Base-by-base conservation (phyloP, 176 grass and related monocot genomes). In the Carex scoparia region DNA sequence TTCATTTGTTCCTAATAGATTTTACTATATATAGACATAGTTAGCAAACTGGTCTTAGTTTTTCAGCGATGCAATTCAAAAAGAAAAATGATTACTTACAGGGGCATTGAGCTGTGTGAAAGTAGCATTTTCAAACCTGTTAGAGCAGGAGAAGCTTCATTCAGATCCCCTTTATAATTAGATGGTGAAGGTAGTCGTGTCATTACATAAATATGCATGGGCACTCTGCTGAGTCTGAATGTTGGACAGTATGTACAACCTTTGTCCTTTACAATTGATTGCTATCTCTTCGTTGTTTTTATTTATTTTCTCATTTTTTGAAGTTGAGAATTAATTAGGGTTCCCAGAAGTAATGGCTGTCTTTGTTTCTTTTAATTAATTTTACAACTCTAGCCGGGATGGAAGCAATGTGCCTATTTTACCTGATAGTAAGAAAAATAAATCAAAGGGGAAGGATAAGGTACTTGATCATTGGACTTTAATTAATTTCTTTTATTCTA, bases 391-490 rank as follows among this genome's bases (percentile, higher is more conserved):
- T 60, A 85, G 51, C 74, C 79, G 81, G 66, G 90, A 93, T 15
- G 86, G 88, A 73, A 97, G 93, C 81, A 99, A 99, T 74, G 78
- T 72, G 0, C 42, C 88, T 85, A 78, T 98, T 85, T 70, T 98
- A 72, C 90, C 89, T n/a, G 89, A 88, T 85, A 98, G 88, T 46
- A 91, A 74, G 86, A 95, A 92, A 79, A 84, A 94, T 35, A 35
- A 35, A 75, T 68, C 54, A 8, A 90, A 94, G 64, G 91, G 73
- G 44, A 90, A 93, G 68, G 79, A 33, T 61, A 92, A 95, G 90
- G 96, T 95, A 85, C 46, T 79, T 14, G 27, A 53, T 56, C 55
- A 53, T 56, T 14, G 10, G 76, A 40, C 12, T 78, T 35, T 56
- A 64, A 65, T 35, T 18, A 11, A 12, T 46, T 38, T 64, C 84